Base-by-base conservation (phyloP, 495 filamentous ascomycete genomes). In the Glonium stellatum region DNA sequence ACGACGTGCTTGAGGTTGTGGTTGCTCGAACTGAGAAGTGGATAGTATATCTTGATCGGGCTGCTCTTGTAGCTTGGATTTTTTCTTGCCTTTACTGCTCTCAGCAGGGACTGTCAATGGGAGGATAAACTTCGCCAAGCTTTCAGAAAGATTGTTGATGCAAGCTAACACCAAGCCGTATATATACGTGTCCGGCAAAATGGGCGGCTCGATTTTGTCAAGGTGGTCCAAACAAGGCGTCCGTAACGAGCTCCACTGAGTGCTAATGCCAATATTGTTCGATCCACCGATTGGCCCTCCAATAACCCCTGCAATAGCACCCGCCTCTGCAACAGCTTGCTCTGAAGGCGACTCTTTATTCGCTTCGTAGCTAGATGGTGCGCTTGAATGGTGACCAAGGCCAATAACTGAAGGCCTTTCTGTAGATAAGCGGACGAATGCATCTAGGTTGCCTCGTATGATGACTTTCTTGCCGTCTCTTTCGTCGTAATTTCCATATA, bases 201-300 rank as follows among this genome's bases (percentile, higher is more conserved):
- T 56, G 4, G 92, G 90, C 4, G 93, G 80, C 35, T 97, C 92
- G 2, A 83, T 78, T 70, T 98, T 98, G 74, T 98, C 93, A 11
- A 97, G 81, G 52, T 95, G 87, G 58, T 98, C 93, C 41, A 97
- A 87, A 69, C 91, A 97, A 23, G 92, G 85, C 19, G 89, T 89
- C 55, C 89, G 79, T 65, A 95, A 82, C 21, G 86, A 79, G 75
- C 95, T 97, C 92, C 90, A 97, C 65, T 92, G 86, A 27, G 76
- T 82, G 71, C 90, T 95, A 65, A 98, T 89, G 89, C 93, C 46
- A 78, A 44, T 41, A 10, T 37, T 42, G 47, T 39, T 65, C 9
- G 56, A 27, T 39, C 62, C 62, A 9, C 56, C 73, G n/a, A 89
- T 87, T 31, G 86, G 80, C 44, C 87, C 81, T 46, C 87, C 85